Percentiles rank a stretch among this genome's conserved stretches.
phyloP scores from a whole-genome alignment of 2,329 filamentous ascomycete genomes.

The Fusarium irregulare region DNA sequence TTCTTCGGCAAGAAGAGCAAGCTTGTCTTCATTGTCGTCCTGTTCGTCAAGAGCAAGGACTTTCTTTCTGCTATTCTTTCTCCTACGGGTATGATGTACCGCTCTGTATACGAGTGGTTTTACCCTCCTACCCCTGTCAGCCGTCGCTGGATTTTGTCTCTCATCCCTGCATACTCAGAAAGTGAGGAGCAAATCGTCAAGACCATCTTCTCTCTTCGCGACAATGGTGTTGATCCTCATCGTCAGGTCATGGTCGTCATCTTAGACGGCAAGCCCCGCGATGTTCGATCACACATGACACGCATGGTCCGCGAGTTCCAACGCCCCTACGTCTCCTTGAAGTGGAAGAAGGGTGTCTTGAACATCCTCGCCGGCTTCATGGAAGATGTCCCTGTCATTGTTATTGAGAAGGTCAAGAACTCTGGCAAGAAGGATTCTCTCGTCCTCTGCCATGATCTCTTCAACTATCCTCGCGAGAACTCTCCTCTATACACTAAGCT shows the following conservation, averaged over 20 bases:
- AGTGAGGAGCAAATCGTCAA: constrained; percentile 43
- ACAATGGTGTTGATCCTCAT: constrained; percentile 39
- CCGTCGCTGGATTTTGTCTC: constrained; percentile 33
- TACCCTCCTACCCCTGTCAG: constrained; percentile 10
- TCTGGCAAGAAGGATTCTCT: constrained; percentile 41
- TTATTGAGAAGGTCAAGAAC: constrained; percentile 42
- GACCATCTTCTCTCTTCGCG: constrained; percentile 37
- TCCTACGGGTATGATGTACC: constrained; percentile 20
- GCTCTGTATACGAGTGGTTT: constrained; percentile 8
- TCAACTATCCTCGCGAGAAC: constrained; percentile 36
- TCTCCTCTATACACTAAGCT: constrained; percentile 34
- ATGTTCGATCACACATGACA: constrained; percentile 38
- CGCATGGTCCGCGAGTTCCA: constrained; percentile 28
- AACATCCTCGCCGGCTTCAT: constrained; percentile 36
- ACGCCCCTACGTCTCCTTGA: constrained; percentile 32
- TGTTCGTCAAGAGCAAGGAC: constrained; percentile 42
- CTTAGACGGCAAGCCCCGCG: constrained; percentile 35
- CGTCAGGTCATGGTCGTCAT: constrained; percentile 41
- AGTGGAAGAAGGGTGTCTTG: constrained; percentile 37
- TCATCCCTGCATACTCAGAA: constrained; percentile 41
- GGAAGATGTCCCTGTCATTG: constrained; percentile 38
- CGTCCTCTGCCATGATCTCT: constrained; percentile 36
- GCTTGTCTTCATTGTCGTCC: constrained; percentile 23
- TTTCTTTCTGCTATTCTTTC: constrained; percentile 35
- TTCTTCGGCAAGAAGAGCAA: constrained; percentile 38